Conservation (phyloP, 2,329 filamentous ascomycete genomes). For the Graphiopsis chlorocephala region DNA sequence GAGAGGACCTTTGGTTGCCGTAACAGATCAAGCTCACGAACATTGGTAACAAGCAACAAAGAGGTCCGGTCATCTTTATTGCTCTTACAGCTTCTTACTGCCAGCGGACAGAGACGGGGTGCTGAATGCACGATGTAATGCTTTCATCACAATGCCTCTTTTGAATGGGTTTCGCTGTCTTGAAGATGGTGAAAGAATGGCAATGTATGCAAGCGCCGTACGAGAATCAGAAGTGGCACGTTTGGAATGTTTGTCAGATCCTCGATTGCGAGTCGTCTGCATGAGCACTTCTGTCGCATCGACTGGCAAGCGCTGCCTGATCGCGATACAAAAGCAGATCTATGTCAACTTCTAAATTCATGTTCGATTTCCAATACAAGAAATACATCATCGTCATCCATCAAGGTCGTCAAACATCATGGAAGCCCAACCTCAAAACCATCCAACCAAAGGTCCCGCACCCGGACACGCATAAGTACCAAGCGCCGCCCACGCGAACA, state of each 20-base stretch:
- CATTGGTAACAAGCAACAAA: slow-evolving; percentile 67
- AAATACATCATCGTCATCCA: background rate
- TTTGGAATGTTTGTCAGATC: slow-evolving; percentile 54
- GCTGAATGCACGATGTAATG: slow-evolving; percentile 86
- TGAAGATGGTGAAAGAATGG: slow-evolving; percentile 95
- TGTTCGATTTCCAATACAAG: background rate
- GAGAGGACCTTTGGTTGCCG: background rate
- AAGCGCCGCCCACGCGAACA: background rate
- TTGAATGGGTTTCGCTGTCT: slow-evolving; percentile 91
- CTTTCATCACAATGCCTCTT: slow-evolving; percentile 94
- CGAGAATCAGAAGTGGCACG: slow-evolving; percentile 91
- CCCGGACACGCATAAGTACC: background rate
- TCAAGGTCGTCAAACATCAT: background rate
- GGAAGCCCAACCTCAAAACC: background rate
- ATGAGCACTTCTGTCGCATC: background rate
- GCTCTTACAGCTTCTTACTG: slow-evolving; percentile 83
- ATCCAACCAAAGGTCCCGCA: background rate
- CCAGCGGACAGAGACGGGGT: slow-evolving; percentile 91
- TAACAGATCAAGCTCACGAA: no score
- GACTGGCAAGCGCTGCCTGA: background rate
- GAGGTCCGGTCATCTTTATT: slow-evolving; percentile 91
- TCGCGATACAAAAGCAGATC: background rate
- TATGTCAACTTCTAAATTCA: background rate
- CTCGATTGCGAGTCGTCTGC: background rate
- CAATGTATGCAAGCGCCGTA: slow-evolving; percentile 97